Base-by-base conservation (phyloP, 2,329 filamentous ascomycete species). In the Monosporascus sp. region DNA sequence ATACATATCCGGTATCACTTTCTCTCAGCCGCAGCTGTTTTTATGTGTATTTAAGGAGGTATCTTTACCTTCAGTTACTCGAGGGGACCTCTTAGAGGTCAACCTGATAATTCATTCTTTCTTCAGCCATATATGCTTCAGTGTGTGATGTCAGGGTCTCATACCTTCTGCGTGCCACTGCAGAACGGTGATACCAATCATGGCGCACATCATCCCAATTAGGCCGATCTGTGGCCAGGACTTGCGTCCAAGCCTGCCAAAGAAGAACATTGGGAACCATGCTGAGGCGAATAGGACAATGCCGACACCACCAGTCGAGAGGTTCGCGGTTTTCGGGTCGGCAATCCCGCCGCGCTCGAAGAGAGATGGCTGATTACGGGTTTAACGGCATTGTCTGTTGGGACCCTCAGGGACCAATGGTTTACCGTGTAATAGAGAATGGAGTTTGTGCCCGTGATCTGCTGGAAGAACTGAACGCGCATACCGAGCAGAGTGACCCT, bases 341-440 rank as follows among this genome's bases (percentile, higher is more conserved):
- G 53, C 53, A 7, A 60, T 60, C 2, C 57, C 57, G 8, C 57
- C 55, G 17, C 60, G 59, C 37, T 58, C 55, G 38, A 64, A 63
- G 25, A 58, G 56, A 3, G 55, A 58, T 3, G 59, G 61, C 46
- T 60, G 31, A 52, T 14, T 4, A 49, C 5, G 47, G 8, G 7
- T 37, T 5, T 22, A 45, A n/a, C 25, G 17, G 18, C 7, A 4
- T 20, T 2, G 2, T 18, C 20, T 14, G 20, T 18, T n/a, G 18
- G 6, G 6, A 37, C 24, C 17, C 17, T 11, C 27, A 24, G 41
- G 8, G 45, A 18, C 7, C 17, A 47, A 20, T 46, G n/a, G 41
- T 55, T 50, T 46, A 58, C 58, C 0, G 65, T 63, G 20, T 67
- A 68, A 51, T 67, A 67, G 15, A 66, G 62, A 27, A 68, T 66